phyloP scores from a whole-genome alignment of 148 eudicot genomes.

The Diospyros lotus region DNA sequence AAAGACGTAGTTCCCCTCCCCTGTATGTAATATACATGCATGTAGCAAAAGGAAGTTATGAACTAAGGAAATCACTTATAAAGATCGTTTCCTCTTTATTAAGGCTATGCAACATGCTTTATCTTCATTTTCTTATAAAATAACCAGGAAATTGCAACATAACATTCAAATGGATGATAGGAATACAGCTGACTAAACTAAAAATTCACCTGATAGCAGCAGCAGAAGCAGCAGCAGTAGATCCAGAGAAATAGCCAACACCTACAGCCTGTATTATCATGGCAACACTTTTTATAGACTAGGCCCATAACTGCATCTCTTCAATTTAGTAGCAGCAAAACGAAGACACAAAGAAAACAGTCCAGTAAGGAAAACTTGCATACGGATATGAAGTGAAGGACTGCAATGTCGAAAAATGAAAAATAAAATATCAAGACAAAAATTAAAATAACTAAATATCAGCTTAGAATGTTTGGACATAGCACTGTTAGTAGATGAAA shows the following conservation, averaged over 20 bases:
- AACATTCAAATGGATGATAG: background rate
- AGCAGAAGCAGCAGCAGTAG: conserved; percentile 91
- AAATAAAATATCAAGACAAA: background rate
- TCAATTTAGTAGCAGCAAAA: background rate
- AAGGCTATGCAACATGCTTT: background rate
- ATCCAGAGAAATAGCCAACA: conserved; percentile 82
- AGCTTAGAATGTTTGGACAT: background rate
- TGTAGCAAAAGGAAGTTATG: background rate
- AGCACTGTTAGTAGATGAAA: background rate
- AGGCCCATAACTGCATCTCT: background rate
- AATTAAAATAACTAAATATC: background rate
- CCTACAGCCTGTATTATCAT: conserved; percentile 77
- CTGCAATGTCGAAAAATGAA: background rate
- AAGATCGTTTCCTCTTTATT: background rate
- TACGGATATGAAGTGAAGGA: background rate
- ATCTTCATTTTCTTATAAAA: background rate
- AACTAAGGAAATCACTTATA: background rate
- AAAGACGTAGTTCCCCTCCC: background rate
- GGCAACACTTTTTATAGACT: background rate
- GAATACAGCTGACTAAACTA: background rate
- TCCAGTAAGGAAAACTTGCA: background rate
- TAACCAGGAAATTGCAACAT: background rate
- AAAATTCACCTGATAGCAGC: conserved; percentile 85
- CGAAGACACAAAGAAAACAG: background rate
- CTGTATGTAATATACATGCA: background rate